Evolutionary conservation across 1,139 yeast species (phyloP).

Genomic region (Taphrina wiesneri): DNA sequence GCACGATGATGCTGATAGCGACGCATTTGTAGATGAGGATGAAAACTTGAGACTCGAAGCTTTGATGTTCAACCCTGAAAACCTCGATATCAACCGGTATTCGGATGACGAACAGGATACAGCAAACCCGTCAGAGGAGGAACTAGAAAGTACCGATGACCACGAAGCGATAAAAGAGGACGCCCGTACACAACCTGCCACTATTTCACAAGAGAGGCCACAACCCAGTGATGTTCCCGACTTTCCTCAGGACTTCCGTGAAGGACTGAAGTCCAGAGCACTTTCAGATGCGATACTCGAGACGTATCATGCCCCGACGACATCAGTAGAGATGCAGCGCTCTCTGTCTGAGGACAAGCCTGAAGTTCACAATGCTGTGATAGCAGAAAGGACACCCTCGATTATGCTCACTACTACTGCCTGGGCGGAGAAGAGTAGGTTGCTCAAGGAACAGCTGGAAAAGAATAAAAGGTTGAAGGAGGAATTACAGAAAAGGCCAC

Average conservation of each 20-base stretch:
- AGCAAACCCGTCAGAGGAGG: neutral
- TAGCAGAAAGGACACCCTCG: conserved; percentile 12
- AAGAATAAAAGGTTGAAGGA: conserved; percentile 1
- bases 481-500: neutral
- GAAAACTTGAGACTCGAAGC: conserved; percentile 3
- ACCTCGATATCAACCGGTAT: neutral
- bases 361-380: neutral
- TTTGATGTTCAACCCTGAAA: conserved; percentile 14
- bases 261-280: conserved; percentile 8
- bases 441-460: conserved; percentile 16
- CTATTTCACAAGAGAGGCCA: neutral
- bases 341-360: neutral
- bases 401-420: conserved; percentile 10
- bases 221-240: neutral
- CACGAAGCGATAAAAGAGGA: neutral
- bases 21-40: conserved; percentile 2
- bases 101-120: neutral
- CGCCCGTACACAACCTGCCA: neutral
- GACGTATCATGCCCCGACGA: neutral
- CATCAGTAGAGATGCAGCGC: neutral
- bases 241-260: neutral
- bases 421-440: conserved; percentile 14
- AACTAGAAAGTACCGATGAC: neutral
- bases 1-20: neutral
- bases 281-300: conserved; percentile 13